Conservation (phyloP, 2,329 filamentous ascomycete genomes). For the Meredithiella fracta region DNA sequence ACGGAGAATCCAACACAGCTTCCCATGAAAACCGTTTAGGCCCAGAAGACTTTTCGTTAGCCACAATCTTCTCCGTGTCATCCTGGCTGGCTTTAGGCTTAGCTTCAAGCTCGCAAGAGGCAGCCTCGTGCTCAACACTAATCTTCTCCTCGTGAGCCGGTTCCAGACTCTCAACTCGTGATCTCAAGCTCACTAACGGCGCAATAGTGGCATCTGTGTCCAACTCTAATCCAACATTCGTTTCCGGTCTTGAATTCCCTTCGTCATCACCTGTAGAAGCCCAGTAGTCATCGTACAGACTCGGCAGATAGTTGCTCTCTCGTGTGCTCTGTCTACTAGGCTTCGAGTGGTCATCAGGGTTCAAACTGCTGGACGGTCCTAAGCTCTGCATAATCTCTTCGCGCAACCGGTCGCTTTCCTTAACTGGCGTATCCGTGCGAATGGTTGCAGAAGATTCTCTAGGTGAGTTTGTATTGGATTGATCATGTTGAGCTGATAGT, state of each 20-base stretch:
- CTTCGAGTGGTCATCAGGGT: not conserved
- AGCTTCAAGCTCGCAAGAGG: not conserved
- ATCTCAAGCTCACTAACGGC: not conserved
- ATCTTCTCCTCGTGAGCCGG: conserved; percentile 9
- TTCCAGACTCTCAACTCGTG: not conserved
- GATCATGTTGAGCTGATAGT: not conserved
- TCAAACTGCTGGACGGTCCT: conserved; percentile 26
- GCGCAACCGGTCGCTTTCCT: conserved; percentile 54
- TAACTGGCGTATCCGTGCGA: conserved; percentile 33
- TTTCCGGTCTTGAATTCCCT: not conserved
- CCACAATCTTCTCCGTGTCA: not conserved
- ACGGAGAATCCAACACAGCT: not conserved
- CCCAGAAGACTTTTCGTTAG: not conserved
- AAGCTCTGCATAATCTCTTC: conserved; percentile 62
- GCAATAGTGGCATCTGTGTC: not conserved
- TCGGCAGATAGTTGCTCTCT: conserved; percentile 47
- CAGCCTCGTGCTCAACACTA: conserved; percentile 7
- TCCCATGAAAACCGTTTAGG: conserved; percentile 12
- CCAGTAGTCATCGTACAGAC: conserved; percentile 55
- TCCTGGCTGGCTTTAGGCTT: not conserved
- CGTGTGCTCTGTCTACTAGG: conserved; percentile 18
- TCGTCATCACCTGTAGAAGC: conserved; percentile 22
- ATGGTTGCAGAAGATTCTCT: conserved; percentile 8
- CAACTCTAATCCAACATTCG: not conserved
- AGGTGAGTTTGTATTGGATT: conserved; percentile 3